Conservation (phyloP, 257 asterid genomes). For the Jacaranda mimosifolia region DNA sequence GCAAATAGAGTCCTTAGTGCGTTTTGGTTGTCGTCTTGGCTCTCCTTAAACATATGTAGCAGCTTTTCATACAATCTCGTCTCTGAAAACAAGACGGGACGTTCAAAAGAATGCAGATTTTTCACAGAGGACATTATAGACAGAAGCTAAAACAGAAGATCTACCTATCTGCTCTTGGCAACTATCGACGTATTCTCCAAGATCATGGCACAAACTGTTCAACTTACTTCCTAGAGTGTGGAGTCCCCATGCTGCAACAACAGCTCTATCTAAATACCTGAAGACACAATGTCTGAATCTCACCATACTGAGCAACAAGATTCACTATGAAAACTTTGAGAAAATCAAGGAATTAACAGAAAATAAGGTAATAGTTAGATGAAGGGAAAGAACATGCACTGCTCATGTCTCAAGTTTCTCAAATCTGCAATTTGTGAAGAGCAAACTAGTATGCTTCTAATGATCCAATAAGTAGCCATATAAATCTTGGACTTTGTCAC, state of each 20-base stretch:
- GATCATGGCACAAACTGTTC: conserved; percentile 49
- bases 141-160: background rate
- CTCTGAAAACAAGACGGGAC: conserved; percentile 44
- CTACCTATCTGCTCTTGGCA: conserved; percentile 71
- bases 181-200: conserved; percentile 43
- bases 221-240: conserved; percentile 57
- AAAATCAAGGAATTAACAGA: background rate
- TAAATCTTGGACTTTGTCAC: conserved; percentile 53
- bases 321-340: background rate
- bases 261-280: conserved; percentile 59
- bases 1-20: conserved; percentile 59
- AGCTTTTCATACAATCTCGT: conserved; percentile 58
- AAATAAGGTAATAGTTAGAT: conserved; percentile 18
- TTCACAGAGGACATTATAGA: background rate
- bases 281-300: conserved; percentile 30
- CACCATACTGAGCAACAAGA: conserved; percentile 21
- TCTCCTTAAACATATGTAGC: conserved; percentile 46
- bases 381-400: conserved; percentile 84
- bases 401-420: conserved; percentile 58
- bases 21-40: conserved; percentile 62
- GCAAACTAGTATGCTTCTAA: conserved; percentile 66
- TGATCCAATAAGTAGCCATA: conserved; percentile 70
- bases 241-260: conserved; percentile 59
- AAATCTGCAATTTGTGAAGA: conserved; percentile 57
- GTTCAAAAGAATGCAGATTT: conserved; percentile 16